Evolutionary conservation across 2,329 filamentous ascomycete species (phyloP).

Genomic region (Nothophoma quercina): DNA sequence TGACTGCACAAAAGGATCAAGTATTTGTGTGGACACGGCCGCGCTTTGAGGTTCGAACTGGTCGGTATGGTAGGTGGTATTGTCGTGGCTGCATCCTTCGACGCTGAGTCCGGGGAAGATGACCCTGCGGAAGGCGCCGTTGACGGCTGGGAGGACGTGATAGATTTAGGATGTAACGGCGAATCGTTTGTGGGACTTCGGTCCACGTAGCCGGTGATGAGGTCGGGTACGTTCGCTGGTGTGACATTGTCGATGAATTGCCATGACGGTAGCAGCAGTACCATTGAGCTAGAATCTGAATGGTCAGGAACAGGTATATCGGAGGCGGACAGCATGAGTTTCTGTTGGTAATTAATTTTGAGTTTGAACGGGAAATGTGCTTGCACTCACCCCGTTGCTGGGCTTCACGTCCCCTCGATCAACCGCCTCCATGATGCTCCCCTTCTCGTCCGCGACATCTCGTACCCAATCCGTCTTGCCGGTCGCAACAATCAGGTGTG

Average conservation of each 20-base stretch:
- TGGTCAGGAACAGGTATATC: slow-evolving; percentile 82
- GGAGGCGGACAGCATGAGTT: slow-evolving; percentile 88
- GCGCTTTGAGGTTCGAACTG: slow-evolving; percentile 59
- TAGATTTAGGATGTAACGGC: slow-evolving; percentile 55
- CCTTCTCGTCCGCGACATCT: slow-evolving; percentile 82
- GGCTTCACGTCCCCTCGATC: slow-evolving; percentile 63
- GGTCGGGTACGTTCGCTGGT: slow-evolving; percentile 72
- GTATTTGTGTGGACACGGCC: slow-evolving; percentile 80
- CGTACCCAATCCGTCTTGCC: slow-evolving; percentile 94
- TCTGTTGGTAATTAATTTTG: slow-evolving; percentile 57
- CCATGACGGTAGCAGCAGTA: slow-evolving; percentile 86
- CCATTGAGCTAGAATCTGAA: slow-evolving; percentile 71
- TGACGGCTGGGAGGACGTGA: slow-evolving; percentile 4
- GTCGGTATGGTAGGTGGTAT: slow-evolving; percentile 39
- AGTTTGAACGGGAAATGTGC: too few species aligned
- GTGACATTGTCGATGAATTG: slow-evolving; percentile 83
- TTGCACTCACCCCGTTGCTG: slow-evolving; percentile 70
- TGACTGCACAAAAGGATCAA: slow-evolving; percentile 95
- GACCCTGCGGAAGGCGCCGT: slow-evolving; percentile 22
- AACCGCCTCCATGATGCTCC: slow-evolving; percentile 63
- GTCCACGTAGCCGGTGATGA: slow-evolving; percentile 76
- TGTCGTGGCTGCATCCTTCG: slow-evolving; percentile 24
- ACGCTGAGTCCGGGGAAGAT: slow-evolving; percentile 24
- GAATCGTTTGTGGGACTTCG: slow-evolving; percentile 76
- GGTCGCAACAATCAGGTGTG: slow-evolving; percentile 91